A percentile compares a stretch with the other conserved stretches of the same genome.
phyloP scores from a whole-genome alignment of 1,284 basidiomycete genomes.

The Papiliotrema terrestris region DNA sequence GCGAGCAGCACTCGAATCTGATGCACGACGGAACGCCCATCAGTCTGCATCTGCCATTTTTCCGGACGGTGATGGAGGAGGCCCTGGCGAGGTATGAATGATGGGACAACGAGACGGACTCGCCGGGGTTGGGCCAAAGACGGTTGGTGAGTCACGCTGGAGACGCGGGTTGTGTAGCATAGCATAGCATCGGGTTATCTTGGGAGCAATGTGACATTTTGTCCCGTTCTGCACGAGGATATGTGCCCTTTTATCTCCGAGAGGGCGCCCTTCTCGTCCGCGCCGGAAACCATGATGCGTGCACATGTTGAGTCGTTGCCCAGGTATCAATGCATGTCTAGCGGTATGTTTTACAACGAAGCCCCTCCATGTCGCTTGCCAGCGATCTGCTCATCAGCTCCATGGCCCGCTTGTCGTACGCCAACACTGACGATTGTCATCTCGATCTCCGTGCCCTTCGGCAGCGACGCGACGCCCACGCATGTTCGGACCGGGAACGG shows the following conservation, averaged over 20 bases:
- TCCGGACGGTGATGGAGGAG: not conserved
- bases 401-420: not conserved
- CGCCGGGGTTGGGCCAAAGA: too few species aligned
- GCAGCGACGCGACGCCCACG: not conserved
- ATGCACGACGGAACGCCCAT: constrained; percentile 18
- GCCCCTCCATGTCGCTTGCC: not conserved
- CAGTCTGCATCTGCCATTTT: not conserved
- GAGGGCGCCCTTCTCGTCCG: too few species aligned
- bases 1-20: constrained; percentile 10
- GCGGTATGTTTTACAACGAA: not conserved
- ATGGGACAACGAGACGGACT: not conserved
- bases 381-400: not conserved
- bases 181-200: too few species aligned
- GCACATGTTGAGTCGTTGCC: too few species aligned
- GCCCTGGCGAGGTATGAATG: not conserved
- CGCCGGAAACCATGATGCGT: too few species aligned
- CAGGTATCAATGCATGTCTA: not conserved
- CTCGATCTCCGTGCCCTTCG: not conserved
- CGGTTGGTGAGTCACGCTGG: too few species aligned
- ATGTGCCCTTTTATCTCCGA: too few species aligned
- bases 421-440: not conserved
- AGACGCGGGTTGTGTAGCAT: too few species aligned
- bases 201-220: too few species aligned
- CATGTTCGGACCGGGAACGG: not conserved
- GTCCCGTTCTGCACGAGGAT: too few species aligned